These are phyloP conservation scores for Curvularia verruculosa DNA, from an alignment of 2,329 filamentous ascomycete species.

Conservation along the genomic window DNA sequence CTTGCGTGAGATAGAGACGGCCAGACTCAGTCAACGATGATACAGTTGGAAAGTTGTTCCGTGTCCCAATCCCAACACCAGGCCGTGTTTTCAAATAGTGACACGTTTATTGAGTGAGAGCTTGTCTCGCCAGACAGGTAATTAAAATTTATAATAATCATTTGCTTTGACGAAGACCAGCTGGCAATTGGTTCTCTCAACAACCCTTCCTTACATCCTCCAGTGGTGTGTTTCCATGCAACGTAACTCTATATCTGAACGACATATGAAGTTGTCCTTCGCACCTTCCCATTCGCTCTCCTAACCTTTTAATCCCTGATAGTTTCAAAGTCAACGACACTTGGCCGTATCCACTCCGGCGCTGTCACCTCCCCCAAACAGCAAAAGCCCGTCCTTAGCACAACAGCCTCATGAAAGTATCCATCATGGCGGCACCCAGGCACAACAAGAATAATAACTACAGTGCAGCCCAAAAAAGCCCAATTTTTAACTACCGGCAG, in stretches of 20 bases:
- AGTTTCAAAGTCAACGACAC: neutral
- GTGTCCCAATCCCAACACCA: neutral
- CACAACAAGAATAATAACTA: neutral
- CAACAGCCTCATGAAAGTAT: neutral
- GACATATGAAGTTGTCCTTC: neutral
- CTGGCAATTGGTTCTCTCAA: neutral
- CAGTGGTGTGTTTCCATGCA: neutral
- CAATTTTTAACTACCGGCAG: neutral
- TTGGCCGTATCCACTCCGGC: neutral
- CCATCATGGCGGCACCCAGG: neutral
- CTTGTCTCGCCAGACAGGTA: neutral
- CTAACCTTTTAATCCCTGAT: neutral
- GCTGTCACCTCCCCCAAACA: neutral
- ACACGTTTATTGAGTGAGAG: neutral
- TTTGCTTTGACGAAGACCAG: neutral
- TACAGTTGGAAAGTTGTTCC: neutral
- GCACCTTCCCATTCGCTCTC: neutral
- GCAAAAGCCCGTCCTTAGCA: neutral
- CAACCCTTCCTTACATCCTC: neutral
- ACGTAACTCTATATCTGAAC: neutral
- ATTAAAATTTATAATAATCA: neutral
- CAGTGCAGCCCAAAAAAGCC: neutral
- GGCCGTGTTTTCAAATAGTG: neutral
- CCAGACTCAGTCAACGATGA: neutral
- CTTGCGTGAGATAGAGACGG: neutral